A percentile compares a stretch with the other conserved stretches of the same genome.
Evolutionary conservation across 2,329 filamentous ascomycete genomes (phyloP).

Genomic region (Penicillium hordei): DNA sequence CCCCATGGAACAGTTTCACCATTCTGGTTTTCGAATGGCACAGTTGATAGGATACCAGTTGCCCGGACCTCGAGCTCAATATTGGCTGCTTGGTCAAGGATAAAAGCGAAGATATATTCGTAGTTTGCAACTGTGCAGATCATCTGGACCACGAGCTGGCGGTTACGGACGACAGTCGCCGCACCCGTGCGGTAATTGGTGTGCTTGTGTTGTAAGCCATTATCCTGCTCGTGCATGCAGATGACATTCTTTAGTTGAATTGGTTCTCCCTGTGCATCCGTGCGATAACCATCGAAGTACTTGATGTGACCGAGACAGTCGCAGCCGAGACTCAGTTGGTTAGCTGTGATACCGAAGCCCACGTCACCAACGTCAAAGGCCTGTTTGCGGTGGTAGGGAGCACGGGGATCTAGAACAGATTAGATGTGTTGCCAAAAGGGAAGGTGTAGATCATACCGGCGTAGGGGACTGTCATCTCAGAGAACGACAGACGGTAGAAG

Average conservation of each 20-base stretch:
- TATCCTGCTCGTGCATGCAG: constrained; percentile 71
- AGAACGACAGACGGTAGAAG: constrained; percentile 67
- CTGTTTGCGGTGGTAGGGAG: constrained; percentile 68
- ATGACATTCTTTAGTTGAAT: constrained; percentile 63
- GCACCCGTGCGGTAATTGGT: constrained; percentile 68
- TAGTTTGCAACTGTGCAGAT: constrained; percentile 73
- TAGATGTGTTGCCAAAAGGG: not conserved
- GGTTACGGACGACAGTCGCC: constrained; percentile 63
- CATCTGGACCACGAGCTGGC: constrained; percentile 66
- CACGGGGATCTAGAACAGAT: constrained; percentile 56
- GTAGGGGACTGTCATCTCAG: constrained; percentile 62
- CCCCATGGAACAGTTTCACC: constrained; percentile 65
- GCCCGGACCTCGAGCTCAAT: constrained; percentile 67
- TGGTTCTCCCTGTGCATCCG: constrained; percentile 59
- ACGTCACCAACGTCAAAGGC: constrained; percentile 71
- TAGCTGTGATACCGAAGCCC: constrained; percentile 66
- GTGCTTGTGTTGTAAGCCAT: constrained; percentile 70
- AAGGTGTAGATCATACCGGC: constrained; percentile 32
- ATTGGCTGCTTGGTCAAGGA: constrained; percentile 70
- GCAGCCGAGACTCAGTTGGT: constrained; percentile 68
- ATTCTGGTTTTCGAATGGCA: constrained; percentile 62
- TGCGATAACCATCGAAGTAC: constrained; percentile 62
- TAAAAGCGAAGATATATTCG: constrained; percentile 71
- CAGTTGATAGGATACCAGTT: constrained; percentile 66
- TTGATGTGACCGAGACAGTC: constrained; percentile 71